Conservation (phyloP, 2,329 filamentous ascomycete genomes). For the Fusarium subtropicale region DNA sequence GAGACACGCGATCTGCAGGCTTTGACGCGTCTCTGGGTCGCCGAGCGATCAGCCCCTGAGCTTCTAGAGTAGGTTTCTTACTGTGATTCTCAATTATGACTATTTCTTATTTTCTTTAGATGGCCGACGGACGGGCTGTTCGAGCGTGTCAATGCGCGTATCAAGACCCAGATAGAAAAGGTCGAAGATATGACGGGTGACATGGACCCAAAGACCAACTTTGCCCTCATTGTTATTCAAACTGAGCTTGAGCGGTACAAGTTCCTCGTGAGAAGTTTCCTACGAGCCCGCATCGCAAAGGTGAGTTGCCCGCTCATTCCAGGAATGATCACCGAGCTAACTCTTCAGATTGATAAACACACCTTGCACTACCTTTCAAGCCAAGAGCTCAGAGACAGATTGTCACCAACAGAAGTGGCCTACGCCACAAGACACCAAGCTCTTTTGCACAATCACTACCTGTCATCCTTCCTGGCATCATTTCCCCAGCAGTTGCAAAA, state of each 20-base stretch:
- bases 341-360: conserved; percentile 76
- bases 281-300: conserved; percentile 89
- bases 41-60: conserved; percentile 89
- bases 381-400: conserved; percentile 65
- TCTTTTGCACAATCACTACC: conserved; percentile 85
- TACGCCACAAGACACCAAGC: conserved; percentile 89
- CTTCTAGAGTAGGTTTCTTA: conserved; percentile 74
- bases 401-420: conserved; percentile 81
- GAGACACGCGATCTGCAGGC: conserved; percentile 84
- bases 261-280: conserved; percentile 84
- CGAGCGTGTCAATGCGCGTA: conserved; percentile 80
- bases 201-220: conserved; percentile 91
- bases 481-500: conserved; percentile 85
- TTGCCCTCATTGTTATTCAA: conserved; percentile 92
- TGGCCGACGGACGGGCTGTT: conserved; percentile 80
- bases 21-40: conserved; percentile 91
- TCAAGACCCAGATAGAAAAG: conserved; percentile 75
- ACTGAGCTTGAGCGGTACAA: conserved; percentile 96
- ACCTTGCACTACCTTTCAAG: conserved; percentile 77
- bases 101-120: conserved; percentile 50
- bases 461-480: conserved; percentile 82
- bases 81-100: not conserved
- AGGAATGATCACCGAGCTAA: not conserved
- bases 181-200: conserved; percentile 83
- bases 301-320: conserved; percentile 56